Evolutionary conservation across 2,329 filamentous ascomycete genomes (phyloP).

Genomic region (Trichothecium sympodiale): DNA sequence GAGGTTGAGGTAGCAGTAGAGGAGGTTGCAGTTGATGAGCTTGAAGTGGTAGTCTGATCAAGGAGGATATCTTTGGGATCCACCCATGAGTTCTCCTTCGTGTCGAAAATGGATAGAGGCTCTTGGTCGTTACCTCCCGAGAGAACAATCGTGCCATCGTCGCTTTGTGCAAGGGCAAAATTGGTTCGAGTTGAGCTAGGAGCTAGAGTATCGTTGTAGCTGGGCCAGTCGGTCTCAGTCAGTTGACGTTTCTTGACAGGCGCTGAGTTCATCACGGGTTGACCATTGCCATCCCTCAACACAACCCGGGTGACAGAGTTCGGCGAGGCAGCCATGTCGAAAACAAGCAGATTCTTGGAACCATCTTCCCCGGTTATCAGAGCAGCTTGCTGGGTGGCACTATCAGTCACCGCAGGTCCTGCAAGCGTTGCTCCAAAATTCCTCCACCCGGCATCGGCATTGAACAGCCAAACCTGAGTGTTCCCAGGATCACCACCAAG

Average conservation of each 20-base stretch:
- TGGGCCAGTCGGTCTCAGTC: conserved; percentile 56
- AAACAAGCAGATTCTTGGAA: conserved; percentile 69
- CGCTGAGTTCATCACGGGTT: conserved; percentile 32
- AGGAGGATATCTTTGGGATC: conserved; percentile 55
- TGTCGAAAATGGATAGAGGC: conserved; percentile 67
- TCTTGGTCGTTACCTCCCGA: conserved; percentile 61
- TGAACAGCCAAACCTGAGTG: conserved; percentile 63
- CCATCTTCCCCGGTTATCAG: conserved; percentile 63
- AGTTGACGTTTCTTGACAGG: conserved; percentile 26
- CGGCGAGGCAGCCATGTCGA: conserved; percentile 63
- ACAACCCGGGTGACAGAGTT: conserved; percentile 64
- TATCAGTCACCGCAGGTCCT: conserved; percentile 46
- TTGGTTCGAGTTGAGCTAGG: conserved; percentile 51
- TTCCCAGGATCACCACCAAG: conserved; percentile 57
- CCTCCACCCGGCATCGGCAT: conserved; percentile 48
- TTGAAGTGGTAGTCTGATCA: conserved; percentile 13
- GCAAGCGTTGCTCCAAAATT: conserved; percentile 55
- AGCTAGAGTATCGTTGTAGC: conserved; percentile 66
- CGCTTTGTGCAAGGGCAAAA: conserved; percentile 60
- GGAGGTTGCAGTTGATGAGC: conserved; percentile 15
- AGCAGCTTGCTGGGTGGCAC: conserved; percentile 44
- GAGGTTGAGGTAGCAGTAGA: conserved; percentile 15
- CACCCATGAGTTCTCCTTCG: conserved; percentile 64
- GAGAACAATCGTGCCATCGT: conserved; percentile 60
- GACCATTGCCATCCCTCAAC: conserved; percentile 51